Base-by-base conservation (phyloP, 2,329 filamentous ascomycete species). In the Aspergillus hiratsukae region DNA sequence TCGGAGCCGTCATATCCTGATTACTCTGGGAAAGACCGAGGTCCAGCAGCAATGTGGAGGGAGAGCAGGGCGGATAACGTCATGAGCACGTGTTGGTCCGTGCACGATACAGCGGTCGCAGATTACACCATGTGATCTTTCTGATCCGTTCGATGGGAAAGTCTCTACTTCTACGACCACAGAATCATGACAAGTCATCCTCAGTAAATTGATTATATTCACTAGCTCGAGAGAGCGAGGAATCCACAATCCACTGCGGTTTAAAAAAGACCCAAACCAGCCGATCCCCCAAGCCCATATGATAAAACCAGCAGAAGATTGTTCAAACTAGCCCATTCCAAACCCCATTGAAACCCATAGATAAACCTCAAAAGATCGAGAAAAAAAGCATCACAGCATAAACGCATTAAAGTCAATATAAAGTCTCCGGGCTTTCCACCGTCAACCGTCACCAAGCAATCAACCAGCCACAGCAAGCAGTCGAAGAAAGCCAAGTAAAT, bases 371-470 rank as follows among this genome's bases (percentile, higher is more conserved):
- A 53, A 57, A 41, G 31, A 57, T 51, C 58, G 56, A 46, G 14
- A 35, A 56, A 57, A 53, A 56, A 57, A 53, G 54, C 63, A 59
- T 66, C 59, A 65, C 58, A 63, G 57, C 66, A 37, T 66, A 52
- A 54, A 48, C 4, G 52, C 64, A 56, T 65, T 57, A 67, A 55
- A 8, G 59, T 58, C 29, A 43, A 48, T 41, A 49, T n/a, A 46
- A 27, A 23, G 23, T 27, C 43, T 25, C 43, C 43, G 19, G 43
- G 21, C 4, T 23, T 23, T 11, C 43, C 43, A 5, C 3, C 43
- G 6, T 23, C 41, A 10, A 23, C 41, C 40, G 21, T 19, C 43
- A 51, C 21, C 49, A 19, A 40, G 31, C 8, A 31, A 25, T 50
- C 31, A 45, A 49, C 37, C 31, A 17, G n/a, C 14, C 40, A 27